Evolutionary conservation across 805 yeast genomes (phyloP), one percentile per base, ranked within the genome.

Genomic region (Allodekkera sacchari): DNA sequence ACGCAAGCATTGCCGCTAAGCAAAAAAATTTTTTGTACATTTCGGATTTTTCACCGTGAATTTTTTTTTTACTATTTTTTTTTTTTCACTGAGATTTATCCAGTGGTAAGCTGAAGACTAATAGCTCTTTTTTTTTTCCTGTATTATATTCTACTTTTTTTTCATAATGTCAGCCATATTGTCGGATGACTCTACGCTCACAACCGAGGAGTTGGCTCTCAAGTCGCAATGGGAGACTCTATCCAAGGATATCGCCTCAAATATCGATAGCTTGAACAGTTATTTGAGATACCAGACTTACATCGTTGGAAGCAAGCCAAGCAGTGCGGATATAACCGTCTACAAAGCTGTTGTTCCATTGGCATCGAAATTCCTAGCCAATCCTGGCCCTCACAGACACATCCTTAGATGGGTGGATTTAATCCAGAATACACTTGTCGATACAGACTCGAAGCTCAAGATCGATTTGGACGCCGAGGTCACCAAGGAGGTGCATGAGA

Each of bases 351-450:
- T 77, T 22, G 63, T 75, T 47, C 82, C 87, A 29, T 39, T 73
- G 24, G 74, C 81, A 24, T 61, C 64, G 32, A 59, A 66, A 38
- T 45, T 54, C 27, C 76, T 71, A 22, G 27, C 34, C 14, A 72
- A 77, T 25, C 59, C 77, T 43, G 75, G 78, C 29, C 58, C 67
- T 29, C 64, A 66, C 55, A 82, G 96, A 70, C 96, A 89, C 59
- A 66, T 89, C 37, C 61, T 85, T 39, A 81, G 98, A 70, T 92
- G 97, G 97, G 73, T 75, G 16, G 96, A 88, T 48, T 71, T 83
- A 45, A 61, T 92, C 37, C 97, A 92, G 63, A 73, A 77, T 50
- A 62, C 77, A 21, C 37, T 49, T 29, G 45, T 49, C 13, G 66
- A 66, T 11, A 68, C 60, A 37, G 66, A 56, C n/a, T 70, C 72